phyloP scores from a whole-genome alignment of 1,139 yeast genomes.

The Eremothecium cymbalariae region DNA sequence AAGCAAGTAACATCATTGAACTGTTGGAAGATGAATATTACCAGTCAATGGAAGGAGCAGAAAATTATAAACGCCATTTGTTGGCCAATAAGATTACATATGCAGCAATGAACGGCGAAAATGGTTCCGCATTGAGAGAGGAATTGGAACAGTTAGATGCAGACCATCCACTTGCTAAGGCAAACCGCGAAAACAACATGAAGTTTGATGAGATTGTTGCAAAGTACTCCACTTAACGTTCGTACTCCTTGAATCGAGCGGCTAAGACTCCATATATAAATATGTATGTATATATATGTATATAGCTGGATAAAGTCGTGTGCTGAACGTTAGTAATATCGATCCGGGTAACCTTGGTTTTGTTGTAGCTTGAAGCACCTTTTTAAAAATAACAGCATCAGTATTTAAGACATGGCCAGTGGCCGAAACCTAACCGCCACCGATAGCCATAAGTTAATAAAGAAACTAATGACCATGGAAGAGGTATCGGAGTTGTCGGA shows the following conservation, averaged over 20 bases:
- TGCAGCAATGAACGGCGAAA: conserved; percentile 41
- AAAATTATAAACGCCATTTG: conserved; percentile 35
- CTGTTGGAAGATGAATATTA: conserved; percentile 28
- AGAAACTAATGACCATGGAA: too few species aligned
- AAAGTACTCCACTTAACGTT: conserved; percentile 33
- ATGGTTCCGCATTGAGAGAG: conserved; percentile 35
- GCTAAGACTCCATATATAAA: too few species aligned
- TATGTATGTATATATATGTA: too few species aligned
- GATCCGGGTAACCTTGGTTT: too few species aligned
- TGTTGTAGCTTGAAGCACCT: too few species aligned
- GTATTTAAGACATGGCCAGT: too few species aligned
- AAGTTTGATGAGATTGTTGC: conserved; percentile 48
- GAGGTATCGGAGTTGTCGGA: conserved; percentile 36
- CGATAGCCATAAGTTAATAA: too few species aligned
- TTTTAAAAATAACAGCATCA: too few species aligned
- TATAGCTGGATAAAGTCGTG: too few species aligned
- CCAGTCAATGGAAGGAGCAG: conserved; percentile 22
- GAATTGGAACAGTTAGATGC: conserved; percentile 39
- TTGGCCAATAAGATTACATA: conserved; percentile 48
- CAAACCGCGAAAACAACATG: conserved; percentile 40
- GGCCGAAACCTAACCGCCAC: too few species aligned
- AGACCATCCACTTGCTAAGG: conserved; percentile 40
- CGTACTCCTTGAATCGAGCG: too few species aligned
- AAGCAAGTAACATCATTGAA: conserved; percentile 35
- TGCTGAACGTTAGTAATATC: too few species aligned